A percentile compares a stretch with the other conserved stretches of the same genome.
These are phyloP conservation scores for Sclerotinia sclerotiorum DNA, from an alignment of 2,329 filamentous ascomycete species.

Conservation along the genomic window DNA sequence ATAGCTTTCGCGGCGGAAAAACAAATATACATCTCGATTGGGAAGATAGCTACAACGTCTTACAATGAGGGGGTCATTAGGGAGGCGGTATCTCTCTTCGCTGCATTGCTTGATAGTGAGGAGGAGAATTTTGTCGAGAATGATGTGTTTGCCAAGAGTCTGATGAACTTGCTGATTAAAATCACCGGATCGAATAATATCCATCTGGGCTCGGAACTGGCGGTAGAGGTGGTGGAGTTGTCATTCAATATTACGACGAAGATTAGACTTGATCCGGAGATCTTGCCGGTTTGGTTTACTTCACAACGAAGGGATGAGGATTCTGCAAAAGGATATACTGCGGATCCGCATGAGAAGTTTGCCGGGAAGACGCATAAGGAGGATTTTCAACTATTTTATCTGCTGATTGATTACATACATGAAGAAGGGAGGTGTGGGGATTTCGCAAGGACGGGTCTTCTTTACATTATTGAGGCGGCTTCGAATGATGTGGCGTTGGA, in stretches of 20 bases:
- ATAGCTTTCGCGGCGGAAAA: slow-evolving; percentile 82
- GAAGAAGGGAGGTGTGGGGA: slow-evolving; percentile 93
- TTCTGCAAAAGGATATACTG: slow-evolving; percentile 39
- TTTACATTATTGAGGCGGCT: slow-evolving; percentile 94
- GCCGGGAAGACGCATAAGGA: slow-evolving; percentile 83
- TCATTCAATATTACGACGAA: slow-evolving; percentile 96
- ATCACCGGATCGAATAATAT: slow-evolving; percentile 74
- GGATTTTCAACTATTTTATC: slow-evolving; percentile 94
- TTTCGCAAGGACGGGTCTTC: slow-evolving; percentile 87
- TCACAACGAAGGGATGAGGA: slow-evolving; percentile 46
- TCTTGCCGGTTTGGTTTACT: slow-evolving; percentile 90
- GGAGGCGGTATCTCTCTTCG: slow-evolving; percentile 82
- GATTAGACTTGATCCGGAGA: slow-evolving; percentile 83
- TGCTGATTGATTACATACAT: slow-evolving; percentile 95
- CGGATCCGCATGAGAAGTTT: slow-evolving; percentile 64
- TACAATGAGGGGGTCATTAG: slow-evolving; percentile 84
- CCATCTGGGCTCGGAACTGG: slow-evolving; percentile 74
- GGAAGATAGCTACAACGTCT: slow-evolving; percentile 82
- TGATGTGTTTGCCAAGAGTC: slow-evolving; percentile 76
- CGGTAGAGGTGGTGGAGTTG: slow-evolving; percentile 86
- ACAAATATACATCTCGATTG: slow-evolving; percentile 85
- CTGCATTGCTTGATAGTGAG: slow-evolving; percentile 90
- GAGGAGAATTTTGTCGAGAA: slow-evolving; percentile 93
- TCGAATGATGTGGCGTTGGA: slow-evolving; percentile 80
- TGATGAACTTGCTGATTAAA: slow-evolving; percentile 82